Evolutionary conservation across 768 basidiomycete genomes (phyloP), one percentile per base, ranked within the genome.

Genomic region (Boletus rufocinnamomeus): DNA sequence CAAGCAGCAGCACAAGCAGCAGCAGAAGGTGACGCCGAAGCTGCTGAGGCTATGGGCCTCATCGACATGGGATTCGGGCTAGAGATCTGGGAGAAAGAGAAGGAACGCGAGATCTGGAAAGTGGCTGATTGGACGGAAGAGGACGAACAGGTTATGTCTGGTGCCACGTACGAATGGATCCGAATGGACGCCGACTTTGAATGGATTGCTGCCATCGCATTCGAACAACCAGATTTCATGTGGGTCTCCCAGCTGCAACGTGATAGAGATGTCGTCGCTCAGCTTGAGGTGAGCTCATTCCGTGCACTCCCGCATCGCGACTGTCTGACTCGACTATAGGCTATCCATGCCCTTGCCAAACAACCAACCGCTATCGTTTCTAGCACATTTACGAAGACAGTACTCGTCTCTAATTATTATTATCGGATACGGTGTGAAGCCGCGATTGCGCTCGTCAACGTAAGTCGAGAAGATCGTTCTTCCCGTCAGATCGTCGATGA

Each of bases 161-260:
- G 92, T 19, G 95, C 96, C 61, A 96, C 94, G 4, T 99, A 98
- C 74, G 97, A 99, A 75, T 99, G 96, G 96, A 98, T 99, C 58
- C 81, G 97, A 61, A 92, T 98, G 82, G 97, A 99, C 69, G 95
- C 97, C 17, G 97, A 99, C 71, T 95, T 97, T 72, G 97, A 99
- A 76, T 99, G 97, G 97, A 91, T 98, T 54, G 90, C 93, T n/a
- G 82, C 82, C 40, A 84, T 98, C 60, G 86, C 86, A 61, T 98
- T 96, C 62, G 91, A 95, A 51, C 94, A 98, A 76, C 93, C 93
- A 44, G 95, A 95, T 77, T 98, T 95, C 68, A 96, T 96, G 93
- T 99, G 95, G 95, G 91, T 96, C 23, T 93, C 89, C 41, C 97
- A 98, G 71, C 77, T 99, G 51, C 93, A 96, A 74, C 81, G 95